Conservation (phyloP, 306 rosid genomes). For the Hylodesmum podocarpum region DNA sequence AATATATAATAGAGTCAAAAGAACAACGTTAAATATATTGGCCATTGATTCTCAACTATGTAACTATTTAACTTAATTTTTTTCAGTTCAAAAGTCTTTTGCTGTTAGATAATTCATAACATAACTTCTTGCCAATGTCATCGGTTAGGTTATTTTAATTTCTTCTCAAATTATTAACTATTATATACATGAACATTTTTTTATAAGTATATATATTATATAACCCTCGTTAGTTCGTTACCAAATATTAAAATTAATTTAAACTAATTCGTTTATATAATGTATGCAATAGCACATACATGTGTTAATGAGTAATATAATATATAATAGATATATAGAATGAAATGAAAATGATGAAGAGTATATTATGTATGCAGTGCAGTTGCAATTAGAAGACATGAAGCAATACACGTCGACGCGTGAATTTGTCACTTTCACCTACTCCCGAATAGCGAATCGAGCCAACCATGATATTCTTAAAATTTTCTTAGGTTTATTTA, state of each 20-base stretch:
- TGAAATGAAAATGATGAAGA: background rate
- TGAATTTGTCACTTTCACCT: conserved; percentile 50
- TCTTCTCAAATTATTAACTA: background rate
- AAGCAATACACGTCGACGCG: conserved; percentile 37
- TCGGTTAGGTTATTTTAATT: background rate
- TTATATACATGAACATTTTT: background rate
- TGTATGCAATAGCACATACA: background rate
- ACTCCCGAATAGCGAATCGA: conserved; percentile 38
- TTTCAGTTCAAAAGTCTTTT: background rate
- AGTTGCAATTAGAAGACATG: conserved; percentile 27
- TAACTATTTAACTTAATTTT: background rate
- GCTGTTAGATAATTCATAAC: background rate
- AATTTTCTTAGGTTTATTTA: background rate
- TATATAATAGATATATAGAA: background rate
- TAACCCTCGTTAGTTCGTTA: no score
- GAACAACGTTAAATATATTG: background rate
- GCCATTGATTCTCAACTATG: background rate
- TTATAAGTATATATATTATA: no score
- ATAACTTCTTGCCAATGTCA: background rate
- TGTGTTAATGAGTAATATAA: background rate
- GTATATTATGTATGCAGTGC: conserved; percentile 1
- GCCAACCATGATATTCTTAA: conserved; percentile 20
- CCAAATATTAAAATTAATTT: background rate
- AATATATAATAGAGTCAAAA: background rate
- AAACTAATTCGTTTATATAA: background rate